Evolutionary conservation across 2,329 filamentous ascomycete genomes (phyloP), one percentile per base, ranked within the genome.

Genomic region (Trichoderma sp.): DNA sequence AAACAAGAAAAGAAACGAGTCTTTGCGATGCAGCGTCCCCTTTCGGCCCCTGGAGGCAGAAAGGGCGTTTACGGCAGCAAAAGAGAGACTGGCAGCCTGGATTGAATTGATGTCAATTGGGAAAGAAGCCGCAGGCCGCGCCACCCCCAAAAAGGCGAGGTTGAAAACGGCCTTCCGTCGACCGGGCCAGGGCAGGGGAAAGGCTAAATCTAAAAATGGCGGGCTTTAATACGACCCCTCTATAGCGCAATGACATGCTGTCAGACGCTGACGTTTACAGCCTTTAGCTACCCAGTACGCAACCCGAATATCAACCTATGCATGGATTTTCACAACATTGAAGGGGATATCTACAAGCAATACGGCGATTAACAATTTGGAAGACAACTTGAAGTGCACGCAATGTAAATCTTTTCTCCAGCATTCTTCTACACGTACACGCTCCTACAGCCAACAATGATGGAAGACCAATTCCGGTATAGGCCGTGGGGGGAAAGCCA

Each of bases 11-110:
- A 21, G 13, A 47, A 16, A 31, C 31, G 2, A 31, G 24, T 19
- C 6, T n/a, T 19, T n/a, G 61, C 31, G 11, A 13, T 35, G 57
- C 57, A 43, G 35, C 57, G 35, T 67, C 55, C 64, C 64, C 64
- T 49, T 49, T 67, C 64, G 31, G 64, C 64, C 64, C 53, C 63
- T 58, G 53, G 53, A 58, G 63, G 63, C 63, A 33, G 37, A 67
- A 43, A 67, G 64, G 64, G 64, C 64, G 64, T 67, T 31, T 21
- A 37, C 49, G 55, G 40, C 40, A 43, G 19, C 40, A 43, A 52
- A 40, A 37, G 35, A 59, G n/a, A 37, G 52, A 43, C 37, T 6
- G 37, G 14, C 31, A 21, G 27, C 29, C 31, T 31, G 29, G 6
- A 31, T 7, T 31, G 29, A 31, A 24, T 27, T n/a, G 33, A 35